Evolutionary conservation across 2,329 filamentous ascomycete genomes (phyloP).

Genomic region (Diaporthe amygdali): DNA sequence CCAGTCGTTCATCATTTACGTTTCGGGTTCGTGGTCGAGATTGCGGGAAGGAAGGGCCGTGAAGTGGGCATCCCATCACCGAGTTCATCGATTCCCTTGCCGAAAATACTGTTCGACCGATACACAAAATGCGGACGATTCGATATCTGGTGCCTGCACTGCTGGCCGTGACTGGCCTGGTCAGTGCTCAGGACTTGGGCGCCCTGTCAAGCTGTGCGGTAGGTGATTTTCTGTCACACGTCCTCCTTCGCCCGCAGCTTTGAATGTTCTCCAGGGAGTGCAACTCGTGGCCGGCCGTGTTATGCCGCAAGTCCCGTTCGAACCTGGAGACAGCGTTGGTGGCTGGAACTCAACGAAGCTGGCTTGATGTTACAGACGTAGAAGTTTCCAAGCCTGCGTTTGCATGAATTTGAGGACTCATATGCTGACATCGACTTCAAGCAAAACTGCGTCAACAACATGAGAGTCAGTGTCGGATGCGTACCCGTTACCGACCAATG

Average conservation of each 20-base stretch:
- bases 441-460: constrained; percentile 20
- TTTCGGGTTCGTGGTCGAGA: background rate
- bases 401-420: background rate
- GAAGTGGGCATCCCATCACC: background rate
- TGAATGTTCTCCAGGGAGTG: background rate
- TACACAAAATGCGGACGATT: constrained; percentile 12
- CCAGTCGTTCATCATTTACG: background rate
- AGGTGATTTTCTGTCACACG: background rate
- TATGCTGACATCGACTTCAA: background rate
- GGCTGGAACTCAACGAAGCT: background rate
- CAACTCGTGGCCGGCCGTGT: background rate
- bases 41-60: background rate
- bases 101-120: background rate
- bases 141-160: constrained; percentile 18
- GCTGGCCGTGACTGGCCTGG: constrained; percentile 18
- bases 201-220: constrained; percentile 24
- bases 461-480: constrained; percentile 15
- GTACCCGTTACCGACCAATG: constrained; percentile 27
- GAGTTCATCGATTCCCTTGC: background rate
- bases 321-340: background rate
- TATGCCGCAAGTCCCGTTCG: too few species aligned
- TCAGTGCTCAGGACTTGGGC: constrained; percentile 22
- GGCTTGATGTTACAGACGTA: background rate
- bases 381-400: background rate
- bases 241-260: background rate